Percentiles rank a stretch among this genome's conserved stretches.
These are phyloP conservation scores for Ascochyta viciae-villosae DNA, from an alignment of 2,329 filamentous ascomycete species.

Conservation along the genomic window DNA sequence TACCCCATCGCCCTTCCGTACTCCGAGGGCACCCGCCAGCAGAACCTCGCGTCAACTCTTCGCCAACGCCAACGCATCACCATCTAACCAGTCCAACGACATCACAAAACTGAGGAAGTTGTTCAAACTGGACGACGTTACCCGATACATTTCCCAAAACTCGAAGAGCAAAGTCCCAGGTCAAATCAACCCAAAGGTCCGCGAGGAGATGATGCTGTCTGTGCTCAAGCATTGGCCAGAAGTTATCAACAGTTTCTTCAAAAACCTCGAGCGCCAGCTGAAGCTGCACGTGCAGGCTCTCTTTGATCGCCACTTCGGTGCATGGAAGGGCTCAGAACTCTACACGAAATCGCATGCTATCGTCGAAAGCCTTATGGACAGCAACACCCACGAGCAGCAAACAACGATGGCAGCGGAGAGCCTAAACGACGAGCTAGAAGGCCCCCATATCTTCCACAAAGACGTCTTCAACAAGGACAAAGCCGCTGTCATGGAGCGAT, in stretches of 20 bases:
- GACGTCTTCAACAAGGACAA: slow-evolving; percentile 30
- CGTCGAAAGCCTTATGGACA: slow-evolving; percentile 33
- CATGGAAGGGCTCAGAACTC: slow-evolving; percentile 41
- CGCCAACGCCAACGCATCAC: neutral
- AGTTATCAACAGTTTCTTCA: slow-evolving; percentile 38
- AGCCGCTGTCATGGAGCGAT: slow-evolving; percentile 19
- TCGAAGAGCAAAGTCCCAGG: slow-evolving; percentile 42
- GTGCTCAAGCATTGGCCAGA: slow-evolving; percentile 40
- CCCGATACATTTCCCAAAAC: slow-evolving; percentile 29
- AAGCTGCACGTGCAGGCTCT: slow-evolving; percentile 21
- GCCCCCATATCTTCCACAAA: slow-evolving; percentile 45
- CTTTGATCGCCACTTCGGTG: slow-evolving; percentile 39
- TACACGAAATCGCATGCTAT: slow-evolving; percentile 31
- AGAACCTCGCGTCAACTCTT: neutral
- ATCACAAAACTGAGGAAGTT: slow-evolving; percentile 9
- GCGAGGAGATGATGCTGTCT: slow-evolving; percentile 39
- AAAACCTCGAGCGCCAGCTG: slow-evolving; percentile 22
- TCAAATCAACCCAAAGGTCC: slow-evolving; percentile 45
- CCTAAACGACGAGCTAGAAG: slow-evolving; percentile 42
- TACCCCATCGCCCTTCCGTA: slow-evolving; percentile 4
- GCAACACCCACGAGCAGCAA: slow-evolving; percentile 37
- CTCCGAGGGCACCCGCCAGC: neutral
- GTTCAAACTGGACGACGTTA: slow-evolving; percentile 44
- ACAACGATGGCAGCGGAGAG: slow-evolving; percentile 31
- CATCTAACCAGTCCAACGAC: neutral